Evolutionary conservation across 108 stramenopile species (phyloP).

Genomic region (Cyclostephanos invisitatus): DNA sequence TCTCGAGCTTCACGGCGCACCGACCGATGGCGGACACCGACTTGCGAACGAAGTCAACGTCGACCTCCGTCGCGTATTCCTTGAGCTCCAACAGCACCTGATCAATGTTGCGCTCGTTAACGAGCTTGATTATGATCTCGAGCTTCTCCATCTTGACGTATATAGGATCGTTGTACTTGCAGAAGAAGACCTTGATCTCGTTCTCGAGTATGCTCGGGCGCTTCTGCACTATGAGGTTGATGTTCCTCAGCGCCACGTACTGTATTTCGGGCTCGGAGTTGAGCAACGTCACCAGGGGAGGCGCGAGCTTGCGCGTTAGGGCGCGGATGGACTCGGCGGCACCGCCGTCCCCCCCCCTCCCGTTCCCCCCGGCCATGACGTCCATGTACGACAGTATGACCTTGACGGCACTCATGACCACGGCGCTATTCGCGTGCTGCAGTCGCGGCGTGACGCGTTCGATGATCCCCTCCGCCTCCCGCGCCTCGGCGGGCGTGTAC

Average conservation of each 20-base stretch:
- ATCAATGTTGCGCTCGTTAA: conserved; percentile 95
- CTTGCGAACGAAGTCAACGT: conserved; percentile 98
- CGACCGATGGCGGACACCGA: conserved; percentile 98
- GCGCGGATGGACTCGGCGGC: conserved; percentile 83
- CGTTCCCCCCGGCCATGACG: conserved; percentile 63
- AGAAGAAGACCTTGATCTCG: conserved; percentile 99
- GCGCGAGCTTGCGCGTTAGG: conserved; percentile 93
- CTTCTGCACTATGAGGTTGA: conserved; percentile 99
- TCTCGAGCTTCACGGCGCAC: conserved; percentile 97
- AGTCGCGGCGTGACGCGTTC: conserved; percentile 98
- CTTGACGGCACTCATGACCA: conserved; percentile 99
- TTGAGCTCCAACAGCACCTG: conserved; percentile 97
- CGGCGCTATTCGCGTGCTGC: conserved; percentile 98
- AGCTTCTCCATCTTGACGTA: conserved; percentile 99
- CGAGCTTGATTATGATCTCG: conserved; percentile 98
- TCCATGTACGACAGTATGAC: conserved; percentile 97
- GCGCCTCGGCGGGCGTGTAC: conserved; percentile 91
- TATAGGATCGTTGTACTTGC: conserved; percentile 99
- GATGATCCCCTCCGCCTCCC: conserved; percentile 97
- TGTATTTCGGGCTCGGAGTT: conserved; percentile 98
- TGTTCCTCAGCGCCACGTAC: conserved; percentile 98
- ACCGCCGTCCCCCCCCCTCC: conserved; percentile 27
- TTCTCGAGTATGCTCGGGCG: conserved; percentile 93
- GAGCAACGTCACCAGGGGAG: conserved; percentile 97
- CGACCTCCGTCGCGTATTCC: conserved; percentile 99